Evolutionary conservation across 352 stramenopile genomes (phyloP).

Genomic region (Blastocystis sp.): DNA sequence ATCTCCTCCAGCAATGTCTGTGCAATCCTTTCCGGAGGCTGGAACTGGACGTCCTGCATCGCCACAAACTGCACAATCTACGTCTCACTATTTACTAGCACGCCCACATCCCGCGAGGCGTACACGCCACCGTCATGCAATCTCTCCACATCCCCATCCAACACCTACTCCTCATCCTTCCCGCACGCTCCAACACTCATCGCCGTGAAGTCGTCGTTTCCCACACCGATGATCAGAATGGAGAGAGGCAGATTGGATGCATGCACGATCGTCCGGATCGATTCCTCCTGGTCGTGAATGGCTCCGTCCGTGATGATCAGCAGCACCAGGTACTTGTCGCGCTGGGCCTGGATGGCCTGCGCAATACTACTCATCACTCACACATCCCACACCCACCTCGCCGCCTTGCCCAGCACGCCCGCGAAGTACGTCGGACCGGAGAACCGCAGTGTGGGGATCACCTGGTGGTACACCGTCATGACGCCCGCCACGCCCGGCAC

Average conservation of each 20-base stretch:
- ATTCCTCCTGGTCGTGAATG: slow-evolving; percentile 82
- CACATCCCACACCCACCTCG: slow-evolving; percentile 35
- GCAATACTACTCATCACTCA: neutral
- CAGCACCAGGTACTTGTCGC: slow-evolving; percentile 81
- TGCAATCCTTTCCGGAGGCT: slow-evolving; percentile 70
- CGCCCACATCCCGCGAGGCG: slow-evolving; percentile 77
- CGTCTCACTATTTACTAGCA: neutral
- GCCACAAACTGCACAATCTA: slow-evolving; percentile 61
- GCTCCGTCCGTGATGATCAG: slow-evolving; percentile 83
- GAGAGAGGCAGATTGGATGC: slow-evolving; percentile 71
- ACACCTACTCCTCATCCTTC: slow-evolving; percentile 58
- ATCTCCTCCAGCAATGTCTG: slow-evolving; percentile 78
- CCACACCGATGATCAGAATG: slow-evolving; percentile 80
- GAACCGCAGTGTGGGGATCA: slow-evolving; percentile 71
- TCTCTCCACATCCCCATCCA: slow-evolving; percentile 77
- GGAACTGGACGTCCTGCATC: neutral
- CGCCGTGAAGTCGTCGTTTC: slow-evolving; percentile 77
- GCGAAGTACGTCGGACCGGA: slow-evolving; percentile 75
- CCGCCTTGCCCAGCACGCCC: slow-evolving; percentile 70
- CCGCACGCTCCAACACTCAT: slow-evolving; percentile 72
- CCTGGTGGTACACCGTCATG: slow-evolving; percentile 75
- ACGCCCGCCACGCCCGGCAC: slow-evolving; percentile 79
- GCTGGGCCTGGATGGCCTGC: neutral
- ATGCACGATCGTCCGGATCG: slow-evolving; percentile 70
- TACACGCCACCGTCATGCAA: slow-evolving; percentile 74